Evolutionary conservation across 345 rosid species (phyloP).

Genomic region (Syzygium jambos): DNA sequence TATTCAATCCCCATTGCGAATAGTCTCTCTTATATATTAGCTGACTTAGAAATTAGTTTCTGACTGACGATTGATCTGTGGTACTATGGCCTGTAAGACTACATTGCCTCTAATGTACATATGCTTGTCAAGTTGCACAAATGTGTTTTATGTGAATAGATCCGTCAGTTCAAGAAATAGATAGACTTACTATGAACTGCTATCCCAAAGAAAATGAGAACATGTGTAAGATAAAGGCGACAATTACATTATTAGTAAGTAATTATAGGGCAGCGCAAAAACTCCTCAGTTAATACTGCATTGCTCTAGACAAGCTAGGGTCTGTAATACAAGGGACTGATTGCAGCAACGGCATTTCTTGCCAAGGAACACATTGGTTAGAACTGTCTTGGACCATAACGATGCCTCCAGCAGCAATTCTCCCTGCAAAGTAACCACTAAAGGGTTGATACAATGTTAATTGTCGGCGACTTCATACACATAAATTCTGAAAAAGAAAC

Average conservation of each 20-base stretch:
- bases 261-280: background rate
- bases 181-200: background rate
- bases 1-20: background rate
- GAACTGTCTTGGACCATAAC: slow-evolving; percentile 6
- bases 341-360: background rate
- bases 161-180: background rate
- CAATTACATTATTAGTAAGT: background rate
- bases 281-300: background rate
- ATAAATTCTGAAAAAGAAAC: background rate
- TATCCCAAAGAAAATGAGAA: background rate
- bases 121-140: background rate
- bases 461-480: background rate
- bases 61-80: background rate
- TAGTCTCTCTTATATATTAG: background rate
- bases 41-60: background rate
- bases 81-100: background rate
- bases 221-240: background rate
- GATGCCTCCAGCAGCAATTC: slow-evolving; percentile 13
- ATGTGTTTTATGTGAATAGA: background rate
- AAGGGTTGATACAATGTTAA: background rate
- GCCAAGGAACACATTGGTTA: slow-evolving; percentile 11
- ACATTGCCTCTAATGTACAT: background rate
- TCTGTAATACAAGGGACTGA: background rate
- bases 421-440: background rate
- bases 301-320: background rate